Percentiles rank a stretch among this genome's conserved stretches.
Evolutionary conservation across 2,329 filamentous ascomycete species (phyloP).

Genomic region (Massarina eburnea): DNA sequence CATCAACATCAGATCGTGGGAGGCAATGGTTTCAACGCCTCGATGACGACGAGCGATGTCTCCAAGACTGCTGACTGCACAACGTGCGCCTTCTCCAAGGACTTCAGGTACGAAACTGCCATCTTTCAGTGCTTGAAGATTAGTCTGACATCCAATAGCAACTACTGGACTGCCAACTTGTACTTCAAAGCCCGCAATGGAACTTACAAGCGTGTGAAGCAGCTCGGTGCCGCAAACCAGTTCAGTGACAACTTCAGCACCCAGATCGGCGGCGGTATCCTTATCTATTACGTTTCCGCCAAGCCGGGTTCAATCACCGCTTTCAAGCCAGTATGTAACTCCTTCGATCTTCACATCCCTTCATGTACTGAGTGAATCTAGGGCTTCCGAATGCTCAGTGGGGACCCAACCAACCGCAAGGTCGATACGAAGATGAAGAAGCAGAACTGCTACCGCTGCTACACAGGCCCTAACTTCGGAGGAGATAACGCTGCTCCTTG

Average conservation of each 20-base stretch:
- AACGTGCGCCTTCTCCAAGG: conserved; percentile 46
- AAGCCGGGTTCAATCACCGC: conserved; percentile 22
- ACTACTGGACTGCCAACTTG: conserved; percentile 35
- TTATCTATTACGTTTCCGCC: conserved; percentile 29
- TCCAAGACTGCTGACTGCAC: conserved; percentile 41
- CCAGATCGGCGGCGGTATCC: conserved; percentile 23
- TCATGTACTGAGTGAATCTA: conserved; percentile 8
- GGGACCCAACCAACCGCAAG: conserved; percentile 34
- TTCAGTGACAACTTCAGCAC: conserved; percentile 29
- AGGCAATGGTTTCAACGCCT: conserved; percentile 51
- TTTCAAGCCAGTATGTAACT: conserved; percentile 13
- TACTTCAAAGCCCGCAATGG: conserved; percentile 38
- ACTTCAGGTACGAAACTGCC: conserved; percentile 13
- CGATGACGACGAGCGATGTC: conserved; percentile 44
- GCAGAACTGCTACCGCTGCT: conserved; percentile 50
- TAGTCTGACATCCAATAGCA: background rate
- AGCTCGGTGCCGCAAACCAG: conserved; percentile 15
- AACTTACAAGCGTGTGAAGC: conserved; percentile 33
- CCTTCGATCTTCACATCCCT: background rate
- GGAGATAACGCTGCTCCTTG: conserved; percentile 39
- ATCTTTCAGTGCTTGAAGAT: background rate
- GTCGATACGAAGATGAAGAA: conserved; percentile 18
- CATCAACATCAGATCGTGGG: conserved; percentile 46
- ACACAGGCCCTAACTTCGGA: conserved; percentile 47
- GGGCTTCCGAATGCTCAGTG: conserved; percentile 51